A percentile compares a stretch with the other conserved stretches of the same genome.
phyloP scores from a whole-genome alignment of 805 yeast species.

The Citeromyces nyonsensis region DNA sequence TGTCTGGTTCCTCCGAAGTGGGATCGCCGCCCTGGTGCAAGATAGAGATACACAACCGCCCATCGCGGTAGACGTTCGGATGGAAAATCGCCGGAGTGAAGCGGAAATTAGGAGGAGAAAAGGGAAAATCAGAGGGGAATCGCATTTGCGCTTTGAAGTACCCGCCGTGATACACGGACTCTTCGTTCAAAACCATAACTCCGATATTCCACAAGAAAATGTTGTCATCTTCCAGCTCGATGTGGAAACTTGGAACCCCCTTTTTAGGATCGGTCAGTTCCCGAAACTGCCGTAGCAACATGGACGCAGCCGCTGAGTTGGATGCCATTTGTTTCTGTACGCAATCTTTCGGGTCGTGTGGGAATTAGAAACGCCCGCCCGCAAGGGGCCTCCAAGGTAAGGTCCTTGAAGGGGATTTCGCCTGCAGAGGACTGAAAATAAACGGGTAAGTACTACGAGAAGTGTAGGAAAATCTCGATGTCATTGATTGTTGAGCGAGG shows the following conservation, averaged over 20 bases:
- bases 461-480: no score
- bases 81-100: conserved; percentile 90
- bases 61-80: conserved; percentile 91
- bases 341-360: no score
- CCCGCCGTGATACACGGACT: conserved; percentile 87
- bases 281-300: conserved; percentile 44
- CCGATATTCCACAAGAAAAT: conserved; percentile 70
- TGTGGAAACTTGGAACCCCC: conserved; percentile 22
- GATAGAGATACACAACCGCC: conserved; percentile 84
- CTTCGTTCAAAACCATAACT: conserved; percentile 80
- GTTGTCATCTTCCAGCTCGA: conserved; percentile 33
- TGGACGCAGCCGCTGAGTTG: conserved; percentile 2
- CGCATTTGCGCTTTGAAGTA: conserved; percentile 89
- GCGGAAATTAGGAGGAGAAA: conserved; percentile 81
- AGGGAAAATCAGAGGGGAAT: conserved; percentile 86
- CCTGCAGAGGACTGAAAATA: no score
- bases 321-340: background rate
- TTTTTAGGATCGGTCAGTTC: conserved; percentile 89
- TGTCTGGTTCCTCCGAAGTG: conserved; percentile 80
- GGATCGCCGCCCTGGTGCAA: conserved; percentile 73
- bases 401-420: no score
- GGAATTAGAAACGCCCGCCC: no score
- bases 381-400: no score
- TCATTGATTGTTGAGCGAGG: no score
- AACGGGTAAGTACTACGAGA: no score